These are phyloP conservation scores for Sodiomyces alkalinus DNA, from an alignment of 2,329 filamentous ascomycete genomes.

Conservation along the genomic window DNA sequence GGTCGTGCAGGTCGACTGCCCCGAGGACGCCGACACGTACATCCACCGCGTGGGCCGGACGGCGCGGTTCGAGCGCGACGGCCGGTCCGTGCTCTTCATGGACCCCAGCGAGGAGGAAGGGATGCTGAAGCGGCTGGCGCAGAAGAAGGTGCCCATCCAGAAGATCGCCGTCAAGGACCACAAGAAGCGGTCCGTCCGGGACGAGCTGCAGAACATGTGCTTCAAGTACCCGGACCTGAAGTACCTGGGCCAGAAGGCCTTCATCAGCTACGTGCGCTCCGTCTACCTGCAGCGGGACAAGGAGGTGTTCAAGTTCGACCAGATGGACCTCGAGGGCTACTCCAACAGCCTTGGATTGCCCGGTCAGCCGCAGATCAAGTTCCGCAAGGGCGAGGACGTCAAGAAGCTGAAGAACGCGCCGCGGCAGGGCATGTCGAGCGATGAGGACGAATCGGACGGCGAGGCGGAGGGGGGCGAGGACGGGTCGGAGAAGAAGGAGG, in stretches of 20 bases:
- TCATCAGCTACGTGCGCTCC: slow-evolving; percentile 77
- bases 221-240: slow-evolving; percentile 91
- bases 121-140: slow-evolving; percentile 74
- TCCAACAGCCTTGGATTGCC: slow-evolving; percentile 77
- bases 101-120: slow-evolving; percentile 84
- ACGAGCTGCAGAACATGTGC: slow-evolving; percentile 83
- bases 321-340: slow-evolving; percentile 73
- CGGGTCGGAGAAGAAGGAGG: slow-evolving; percentile 19
- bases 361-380: slow-evolving; percentile 84
- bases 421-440: slow-evolving; percentile 48
- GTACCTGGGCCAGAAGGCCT: slow-evolving; percentile 91
- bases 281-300: slow-evolving; percentile 84
- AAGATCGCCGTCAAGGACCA: slow-evolving; percentile 75
- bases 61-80: slow-evolving; percentile 80
- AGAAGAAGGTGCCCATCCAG: slow-evolving; percentile 80
- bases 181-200: slow-evolving; percentile 76
- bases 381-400: slow-evolving; percentile 75
- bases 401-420: slow-evolving; percentile 81
- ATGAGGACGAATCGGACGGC: slow-evolving; percentile 42
- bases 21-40: slow-evolving; percentile 93
- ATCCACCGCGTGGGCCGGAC: slow-evolving; percentile 93
- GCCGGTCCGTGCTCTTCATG: slow-evolving; percentile 77
- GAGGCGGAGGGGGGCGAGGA: slow-evolving; percentile 26
- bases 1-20: slow-evolving; percentile 97
- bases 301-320: slow-evolving; percentile 72